Evolutionary conservation across 1,139 yeast species (phyloP).

Genomic region (Candida sp.): DNA sequence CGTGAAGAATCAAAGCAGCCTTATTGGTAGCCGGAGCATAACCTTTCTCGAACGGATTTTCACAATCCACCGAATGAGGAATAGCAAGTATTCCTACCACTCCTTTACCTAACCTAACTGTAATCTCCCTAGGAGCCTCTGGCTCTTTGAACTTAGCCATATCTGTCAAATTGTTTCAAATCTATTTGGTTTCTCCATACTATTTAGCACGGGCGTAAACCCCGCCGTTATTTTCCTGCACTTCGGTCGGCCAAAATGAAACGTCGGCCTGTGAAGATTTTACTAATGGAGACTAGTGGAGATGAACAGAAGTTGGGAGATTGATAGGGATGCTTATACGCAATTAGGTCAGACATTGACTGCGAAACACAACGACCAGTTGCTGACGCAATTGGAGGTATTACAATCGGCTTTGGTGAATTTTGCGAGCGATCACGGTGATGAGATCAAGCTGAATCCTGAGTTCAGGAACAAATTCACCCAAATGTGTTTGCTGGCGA

Average conservation of each 20-base stretch:
- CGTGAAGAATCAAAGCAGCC: constrained; percentile 54
- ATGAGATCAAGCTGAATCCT: constrained; percentile 60
- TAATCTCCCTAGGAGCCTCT: constrained; percentile 27
- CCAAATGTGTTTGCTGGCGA: constrained; percentile 71
- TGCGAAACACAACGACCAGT: constrained; percentile 45
- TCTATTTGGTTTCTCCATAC: neutral
- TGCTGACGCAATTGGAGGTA: constrained; percentile 56
- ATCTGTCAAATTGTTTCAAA: neutral
- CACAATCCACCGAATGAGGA: constrained; percentile 30
- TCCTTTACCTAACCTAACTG: constrained; percentile 35
- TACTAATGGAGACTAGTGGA: neutral
- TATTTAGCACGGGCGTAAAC: neutral
- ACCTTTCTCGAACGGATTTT: constrained; percentile 20
- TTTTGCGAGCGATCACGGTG: constrained; percentile 61
- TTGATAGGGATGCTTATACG: constrained; percentile 26
- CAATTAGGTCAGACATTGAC: constrained; percentile 22
- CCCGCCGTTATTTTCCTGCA: neutral
- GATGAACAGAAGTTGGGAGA: constrained; percentile 4
- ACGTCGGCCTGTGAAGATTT: neutral
- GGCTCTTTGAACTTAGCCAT: constrained; percentile 8
- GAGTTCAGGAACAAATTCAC: constrained; percentile 70
- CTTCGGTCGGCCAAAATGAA: neutral
- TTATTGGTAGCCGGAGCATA: constrained; percentile 37
- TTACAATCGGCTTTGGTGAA: constrained; percentile 58
- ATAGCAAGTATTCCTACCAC: constrained; percentile 36